phyloP scores from a whole-genome alignment of 1,139 yeast species.

The Geotrichum aggregatum region DNA sequence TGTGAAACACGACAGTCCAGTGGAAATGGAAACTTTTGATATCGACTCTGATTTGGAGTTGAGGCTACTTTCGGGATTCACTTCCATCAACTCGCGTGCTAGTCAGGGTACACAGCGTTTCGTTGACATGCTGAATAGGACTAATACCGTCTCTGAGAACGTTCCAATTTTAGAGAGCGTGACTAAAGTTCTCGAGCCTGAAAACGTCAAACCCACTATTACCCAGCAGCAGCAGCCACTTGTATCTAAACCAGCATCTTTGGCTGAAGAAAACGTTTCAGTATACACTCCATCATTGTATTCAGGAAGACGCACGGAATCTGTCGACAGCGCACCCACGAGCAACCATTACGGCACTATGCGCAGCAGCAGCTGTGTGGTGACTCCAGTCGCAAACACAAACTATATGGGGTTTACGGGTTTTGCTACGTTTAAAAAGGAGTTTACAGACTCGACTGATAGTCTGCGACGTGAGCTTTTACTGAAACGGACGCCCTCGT shows the following conservation, averaged over 20 bases:
- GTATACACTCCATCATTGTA: conserved; percentile 2
- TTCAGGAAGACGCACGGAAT: neutral
- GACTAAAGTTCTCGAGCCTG: no score
- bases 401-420: no score
- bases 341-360: no score
- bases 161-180: no score
- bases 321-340: neutral
- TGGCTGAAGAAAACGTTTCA: neutral
- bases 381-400: no score
- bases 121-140: neutral
- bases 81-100: conserved; percentile 3
- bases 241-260: neutral
- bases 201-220: no score
- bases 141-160: neutral
- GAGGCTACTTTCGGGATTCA: neutral
- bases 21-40: neutral
- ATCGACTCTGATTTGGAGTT: neutral
- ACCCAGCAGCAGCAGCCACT: neutral
- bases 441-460: no score
- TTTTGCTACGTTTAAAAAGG: no score
- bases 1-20: no score
- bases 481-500: neutral
- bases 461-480: neutral
- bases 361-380: no score
- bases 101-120: conserved; percentile 6